phyloP scores from a whole-genome alignment of 805 yeast genomes.

The Pichia pseudocactophila region DNA sequence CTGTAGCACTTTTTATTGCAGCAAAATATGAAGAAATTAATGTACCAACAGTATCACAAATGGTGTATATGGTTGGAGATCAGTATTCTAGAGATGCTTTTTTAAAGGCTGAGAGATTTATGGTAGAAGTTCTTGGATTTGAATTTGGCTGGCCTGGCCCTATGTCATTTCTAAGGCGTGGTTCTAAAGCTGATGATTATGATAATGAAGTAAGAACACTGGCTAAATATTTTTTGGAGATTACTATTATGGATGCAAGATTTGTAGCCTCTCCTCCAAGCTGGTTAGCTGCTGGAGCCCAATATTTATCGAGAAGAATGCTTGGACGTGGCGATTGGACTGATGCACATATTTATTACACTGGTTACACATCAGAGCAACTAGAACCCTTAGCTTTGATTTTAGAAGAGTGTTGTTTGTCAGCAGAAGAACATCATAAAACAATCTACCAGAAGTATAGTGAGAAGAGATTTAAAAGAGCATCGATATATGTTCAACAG shows the following conservation, averaged over 20 bases:
- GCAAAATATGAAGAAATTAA: slow-evolving; percentile 93
- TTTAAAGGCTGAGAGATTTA: slow-evolving; percentile 71
- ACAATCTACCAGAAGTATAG: slow-evolving; percentile 86
- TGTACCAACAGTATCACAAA: slow-evolving; percentile 78
- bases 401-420: slow-evolving; percentile 59
- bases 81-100: slow-evolving; percentile 70
- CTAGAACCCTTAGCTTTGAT: slow-evolving; percentile 69
- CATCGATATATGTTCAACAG: slow-evolving; percentile 70
- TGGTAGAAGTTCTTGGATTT: slow-evolving; percentile 62
- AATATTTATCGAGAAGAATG: slow-evolving; percentile 69
- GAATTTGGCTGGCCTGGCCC: slow-evolving; percentile 83
- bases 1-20: slow-evolving; percentile 78
- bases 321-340: slow-evolving; percentile 79
- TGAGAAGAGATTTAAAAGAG: slow-evolving; percentile 73
- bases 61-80: slow-evolving; percentile 79
- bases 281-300: slow-evolving; percentile 73
- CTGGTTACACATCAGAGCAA: slow-evolving; percentile 86
- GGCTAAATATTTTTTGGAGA: slow-evolving; percentile 80
- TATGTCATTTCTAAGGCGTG: slow-evolving; percentile 79
- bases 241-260: slow-evolving; percentile 62
- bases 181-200: slow-evolving; percentile 86
- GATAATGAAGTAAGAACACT: slow-evolving; percentile 73
- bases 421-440: slow-evolving; percentile 54
- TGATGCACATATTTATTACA: slow-evolving; percentile 74
- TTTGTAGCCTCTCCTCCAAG: slow-evolving; percentile 70